Base-by-base conservation (phyloP, 306 rosid species). In the Quercus rubra region DNA sequence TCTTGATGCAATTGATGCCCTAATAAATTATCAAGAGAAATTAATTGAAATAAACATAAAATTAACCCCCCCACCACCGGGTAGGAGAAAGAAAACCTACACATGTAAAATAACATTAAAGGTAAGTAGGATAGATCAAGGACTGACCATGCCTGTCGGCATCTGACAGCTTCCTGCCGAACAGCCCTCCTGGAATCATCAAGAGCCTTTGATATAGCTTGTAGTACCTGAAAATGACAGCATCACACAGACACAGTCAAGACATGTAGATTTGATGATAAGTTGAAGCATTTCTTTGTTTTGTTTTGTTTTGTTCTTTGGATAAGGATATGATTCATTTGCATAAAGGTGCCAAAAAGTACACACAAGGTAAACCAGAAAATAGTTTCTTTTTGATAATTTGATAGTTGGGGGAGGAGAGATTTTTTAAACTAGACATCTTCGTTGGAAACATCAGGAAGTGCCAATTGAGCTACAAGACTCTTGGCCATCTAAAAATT, bases 121-220 rank as follows among this genome's bases (percentile, higher is more conserved):
- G 38, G 3, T 46, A 38, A 76, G 49, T 8, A 62, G 3, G 69
- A 6, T 43, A 66, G 51, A 49, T 23, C 17, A 75, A 15, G 73
- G 73, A 84, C 90, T 74, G 57, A 95, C 99, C 99, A 95, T 74
- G 99, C 93, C 82, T 85, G 96, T 56, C 87, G 89, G 76, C 98
- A 93, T 85, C 87, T 89, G 61, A 90, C 92, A 81, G 97, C 98
- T 89, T 95, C 99, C 74, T 43, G 84, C 49, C 99, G 98, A 86
- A 95, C 96, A 69, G 77, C 78, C 74, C 99, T 92, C 85, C 81
- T 95, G 52, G 81, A 85, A 82, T 95, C 99, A 84, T 91, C 89
- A 33, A 90, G 89, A 73, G 88, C 92, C 81, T 86, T 91, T 0
- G 86, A 83, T 80, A 89, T 71, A 70, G 88, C 90, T 21, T 25